Evolutionary conservation across 169 alveolate genomes (phyloP).

Genomic region (Besnoitia besnoiti): DNA sequence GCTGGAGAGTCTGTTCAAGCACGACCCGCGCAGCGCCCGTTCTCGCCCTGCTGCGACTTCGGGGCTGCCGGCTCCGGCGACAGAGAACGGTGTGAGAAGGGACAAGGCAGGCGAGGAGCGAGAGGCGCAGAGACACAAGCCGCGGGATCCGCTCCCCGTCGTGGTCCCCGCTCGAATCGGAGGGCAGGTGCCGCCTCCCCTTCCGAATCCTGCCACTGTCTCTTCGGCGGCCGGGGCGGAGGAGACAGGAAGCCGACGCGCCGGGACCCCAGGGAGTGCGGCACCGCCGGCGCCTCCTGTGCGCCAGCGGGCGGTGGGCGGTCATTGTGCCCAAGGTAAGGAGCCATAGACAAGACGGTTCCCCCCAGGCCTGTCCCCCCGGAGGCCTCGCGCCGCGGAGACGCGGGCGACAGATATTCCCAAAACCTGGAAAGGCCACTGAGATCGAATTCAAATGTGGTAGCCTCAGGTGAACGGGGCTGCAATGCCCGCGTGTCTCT

Average conservation of each 20-base stretch:
- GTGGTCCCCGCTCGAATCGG: neutral
- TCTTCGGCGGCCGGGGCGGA: neutral
- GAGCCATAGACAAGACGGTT: too few relatives aligned
- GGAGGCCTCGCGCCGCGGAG: too few relatives aligned
- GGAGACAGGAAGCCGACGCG: neutral
- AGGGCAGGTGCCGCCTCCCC: neutral
- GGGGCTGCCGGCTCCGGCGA: neutral
- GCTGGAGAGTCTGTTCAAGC: constrained; percentile 65
- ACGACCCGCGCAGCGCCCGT: neutral
- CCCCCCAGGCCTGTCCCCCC: too few relatives aligned
- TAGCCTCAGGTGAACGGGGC: too few relatives aligned
- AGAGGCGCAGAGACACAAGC: neutral
- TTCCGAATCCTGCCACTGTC: neutral
- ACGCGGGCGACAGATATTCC: too few relatives aligned
- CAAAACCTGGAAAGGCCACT: too few relatives aligned
- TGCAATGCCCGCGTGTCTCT: too few relatives aligned
- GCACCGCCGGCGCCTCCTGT: too few relatives aligned
- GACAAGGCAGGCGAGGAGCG: neutral
- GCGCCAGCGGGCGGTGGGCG: too few relatives aligned
- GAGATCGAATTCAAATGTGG: too few relatives aligned
- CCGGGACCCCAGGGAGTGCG: neutral
- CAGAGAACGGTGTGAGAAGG: neutral
- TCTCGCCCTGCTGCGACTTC: neutral
- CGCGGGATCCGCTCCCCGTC: neutral
- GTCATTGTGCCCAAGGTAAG: too few relatives aligned